These are phyloP conservation scores for Prunus fruticosa DNA, from an alignment of 306 rosid genomes.

Conservation along the genomic window DNA sequence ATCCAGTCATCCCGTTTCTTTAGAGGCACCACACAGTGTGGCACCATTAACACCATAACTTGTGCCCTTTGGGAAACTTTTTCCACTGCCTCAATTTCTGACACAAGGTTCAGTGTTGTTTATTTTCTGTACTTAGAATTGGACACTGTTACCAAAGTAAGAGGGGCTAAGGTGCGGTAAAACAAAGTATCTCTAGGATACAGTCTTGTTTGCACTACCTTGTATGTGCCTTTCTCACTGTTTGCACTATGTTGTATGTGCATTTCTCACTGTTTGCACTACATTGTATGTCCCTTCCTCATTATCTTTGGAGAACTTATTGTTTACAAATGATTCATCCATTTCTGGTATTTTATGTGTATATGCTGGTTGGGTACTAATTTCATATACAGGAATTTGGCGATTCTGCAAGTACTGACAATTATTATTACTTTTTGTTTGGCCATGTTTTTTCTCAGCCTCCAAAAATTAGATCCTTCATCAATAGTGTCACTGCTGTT, in stretches of 20 bases:
- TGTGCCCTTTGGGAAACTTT: neutral
- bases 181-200: neutral
- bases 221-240: neutral
- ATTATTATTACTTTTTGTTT: slow-evolving; percentile 9
- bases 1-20: neutral
- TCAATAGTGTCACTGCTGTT: slow-evolving; percentile 69
- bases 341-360: neutral
- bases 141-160: neutral
- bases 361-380: neutral
- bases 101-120: neutral
- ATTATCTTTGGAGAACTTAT: neutral
- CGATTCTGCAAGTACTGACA: slow-evolving; percentile 12
- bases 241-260: neutral
- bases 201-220: neutral
- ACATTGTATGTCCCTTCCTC: neutral
- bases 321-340: neutral
- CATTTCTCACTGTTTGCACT: neutral
- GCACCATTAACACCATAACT: neutral
- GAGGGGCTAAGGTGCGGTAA: neutral
- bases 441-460: slow-evolving; percentile 62
- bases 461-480: slow-evolving; percentile 80
- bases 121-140: neutral
- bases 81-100: neutral
- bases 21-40: neutral
- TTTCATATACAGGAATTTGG: neutral